These are phyloP conservation scores for Fusarium coicis DNA, from an alignment of 2,329 filamentous ascomycete species.

Conservation along the genomic window DNA sequence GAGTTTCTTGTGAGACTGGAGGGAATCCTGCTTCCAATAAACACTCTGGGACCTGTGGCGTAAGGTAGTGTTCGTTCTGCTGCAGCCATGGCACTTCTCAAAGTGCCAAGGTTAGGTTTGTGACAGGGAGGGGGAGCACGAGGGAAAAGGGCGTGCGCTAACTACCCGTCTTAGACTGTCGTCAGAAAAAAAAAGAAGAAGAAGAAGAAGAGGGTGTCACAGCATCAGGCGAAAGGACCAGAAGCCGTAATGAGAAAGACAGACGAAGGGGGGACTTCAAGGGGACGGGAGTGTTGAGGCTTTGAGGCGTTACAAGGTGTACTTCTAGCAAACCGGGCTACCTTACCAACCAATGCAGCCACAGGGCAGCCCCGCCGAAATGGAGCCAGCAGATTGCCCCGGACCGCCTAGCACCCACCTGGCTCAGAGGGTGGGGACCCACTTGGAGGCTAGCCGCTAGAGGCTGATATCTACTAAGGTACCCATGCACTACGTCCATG, in stretches of 20 bases:
- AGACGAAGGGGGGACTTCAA: not conserved
- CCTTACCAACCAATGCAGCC: not conserved
- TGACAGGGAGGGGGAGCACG: not conserved
- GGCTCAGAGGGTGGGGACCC: not conserved
- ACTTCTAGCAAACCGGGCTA: not conserved
- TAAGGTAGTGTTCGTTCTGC: not conserved
- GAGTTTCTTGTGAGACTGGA: not conserved
- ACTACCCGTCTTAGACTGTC: constrained; percentile 1
- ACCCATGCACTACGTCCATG: constrained; percentile 18
- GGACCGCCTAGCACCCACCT: constrained; percentile 1
- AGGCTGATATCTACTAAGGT: constrained; percentile 12
- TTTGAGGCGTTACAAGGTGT: not conserved
- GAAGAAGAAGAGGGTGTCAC: not conserved
- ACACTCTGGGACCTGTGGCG: constrained; percentile 7
- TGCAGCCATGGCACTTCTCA: constrained; percentile 9
- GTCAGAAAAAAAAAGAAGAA: not conserved
- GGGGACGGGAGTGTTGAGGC: not conserved
- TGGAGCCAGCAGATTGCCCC: constrained; percentile 4
- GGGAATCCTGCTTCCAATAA: not conserved
- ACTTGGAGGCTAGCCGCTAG: not conserved
- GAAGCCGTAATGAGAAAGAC: not conserved
- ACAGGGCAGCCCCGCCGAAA: constrained; percentile 1
- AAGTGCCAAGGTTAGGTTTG: constrained; percentile 10
- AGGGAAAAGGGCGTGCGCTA: constrained; percentile 17
- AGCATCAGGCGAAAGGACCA: constrained; percentile 10